Evolutionary conservation across 2,329 filamentous ascomycete genomes (phyloP).

Genomic region (Elsinoe perseae): DNA sequence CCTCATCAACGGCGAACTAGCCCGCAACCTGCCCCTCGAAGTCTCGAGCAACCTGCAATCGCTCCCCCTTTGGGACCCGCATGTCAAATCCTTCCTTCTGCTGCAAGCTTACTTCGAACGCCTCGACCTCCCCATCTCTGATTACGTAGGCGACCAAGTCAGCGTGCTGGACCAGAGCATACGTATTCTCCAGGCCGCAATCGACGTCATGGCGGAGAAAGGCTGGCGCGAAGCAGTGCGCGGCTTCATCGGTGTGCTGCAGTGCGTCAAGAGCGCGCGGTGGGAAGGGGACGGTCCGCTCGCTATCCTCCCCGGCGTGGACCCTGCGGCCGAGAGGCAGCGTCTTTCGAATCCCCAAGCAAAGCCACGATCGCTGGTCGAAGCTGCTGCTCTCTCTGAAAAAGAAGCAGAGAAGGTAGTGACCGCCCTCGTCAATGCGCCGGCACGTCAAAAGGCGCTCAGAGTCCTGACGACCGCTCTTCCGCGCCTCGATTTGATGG

Average conservation of each 20-base stretch:
- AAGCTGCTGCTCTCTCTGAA: slow-evolving; percentile 32
- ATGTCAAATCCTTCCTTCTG: slow-evolving; percentile 90
- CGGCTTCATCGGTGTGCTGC: slow-evolving; percentile 76
- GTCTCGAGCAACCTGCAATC: slow-evolving; percentile 48
- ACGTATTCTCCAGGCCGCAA: slow-evolving; percentile 89
- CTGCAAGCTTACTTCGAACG: slow-evolving; percentile 93
- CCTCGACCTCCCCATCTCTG: slow-evolving; percentile 84
- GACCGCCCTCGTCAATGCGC: slow-evolving; percentile 44
- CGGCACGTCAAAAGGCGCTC: slow-evolving; percentile 43
- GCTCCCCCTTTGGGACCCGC: slow-evolving; percentile 94
- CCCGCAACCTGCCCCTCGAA: slow-evolving; percentile 67
- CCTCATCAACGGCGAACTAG: slow-evolving; percentile 86
- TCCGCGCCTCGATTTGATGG: slow-evolving; percentile 58
- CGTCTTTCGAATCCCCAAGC: slow-evolving; percentile 32
- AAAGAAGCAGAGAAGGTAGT: slow-evolving; percentile 32
- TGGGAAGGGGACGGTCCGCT: slow-evolving; percentile 80
- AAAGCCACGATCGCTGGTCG: slow-evolving; percentile 32
- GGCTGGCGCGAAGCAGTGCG: slow-evolving; percentile 69
- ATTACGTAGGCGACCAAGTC: slow-evolving; percentile 92
- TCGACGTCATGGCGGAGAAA: slow-evolving; percentile 89
- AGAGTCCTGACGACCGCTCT: slow-evolving; percentile 55
- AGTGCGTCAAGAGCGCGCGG: slow-evolving; percentile 84
- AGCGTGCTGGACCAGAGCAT: slow-evolving; percentile 89
- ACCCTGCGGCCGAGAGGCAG: slow-evolving; percentile 37
- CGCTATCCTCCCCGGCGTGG: slow-evolving; percentile 70